Conservation (phyloP, 2,329 filamentous ascomycete species). For the Sclerotinia borealis region DNA sequence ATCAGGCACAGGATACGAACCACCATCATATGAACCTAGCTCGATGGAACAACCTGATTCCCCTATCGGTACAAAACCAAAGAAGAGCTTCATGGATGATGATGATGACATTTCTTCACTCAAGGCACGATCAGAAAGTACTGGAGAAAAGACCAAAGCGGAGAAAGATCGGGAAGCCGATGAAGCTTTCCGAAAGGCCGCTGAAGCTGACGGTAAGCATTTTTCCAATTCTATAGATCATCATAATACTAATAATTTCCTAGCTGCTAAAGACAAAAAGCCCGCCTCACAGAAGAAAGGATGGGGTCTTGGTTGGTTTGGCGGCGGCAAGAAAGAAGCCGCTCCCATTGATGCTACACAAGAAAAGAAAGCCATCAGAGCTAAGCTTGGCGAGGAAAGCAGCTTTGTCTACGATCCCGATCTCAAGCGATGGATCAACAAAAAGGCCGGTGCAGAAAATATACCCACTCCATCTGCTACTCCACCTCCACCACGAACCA, state of each 20-base stretch:
- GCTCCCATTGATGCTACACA: constrained; percentile 32
- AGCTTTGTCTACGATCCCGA: constrained; percentile 93
- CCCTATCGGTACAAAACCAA: constrained; percentile 46
- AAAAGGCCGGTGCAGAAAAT: constrained; percentile 67
- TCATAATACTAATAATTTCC: constrained; percentile 13
- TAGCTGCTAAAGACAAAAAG: constrained; percentile 56
- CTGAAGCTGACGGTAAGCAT: constrained; percentile 63
- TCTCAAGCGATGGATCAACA: constrained; percentile 98
- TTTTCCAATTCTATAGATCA: background rate
- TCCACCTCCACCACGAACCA: constrained; percentile 67
- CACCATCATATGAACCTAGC: constrained; percentile 50
- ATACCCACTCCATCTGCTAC: constrained; percentile 55
- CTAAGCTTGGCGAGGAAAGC: constrained; percentile 90
- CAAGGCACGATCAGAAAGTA: constrained; percentile 34
- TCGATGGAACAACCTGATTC: constrained; percentile 38
- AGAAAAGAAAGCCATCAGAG: constrained; percentile 69
- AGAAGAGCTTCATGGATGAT: constrained; percentile 78
- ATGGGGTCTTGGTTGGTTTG: constrained; percentile 86
- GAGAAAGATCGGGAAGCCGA: constrained; percentile 74
- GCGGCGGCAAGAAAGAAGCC: constrained; percentile 57
- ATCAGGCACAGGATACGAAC: constrained; percentile 25
- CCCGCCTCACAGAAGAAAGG: constrained; percentile 48
- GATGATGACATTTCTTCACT: constrained; percentile 59
- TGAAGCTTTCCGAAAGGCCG: constrained; percentile 78
- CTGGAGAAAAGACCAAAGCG: constrained; percentile 52